phyloP scores from a whole-genome alignment of 768 basidiomycete species.

The Sporobolomyces phaffii region DNA sequence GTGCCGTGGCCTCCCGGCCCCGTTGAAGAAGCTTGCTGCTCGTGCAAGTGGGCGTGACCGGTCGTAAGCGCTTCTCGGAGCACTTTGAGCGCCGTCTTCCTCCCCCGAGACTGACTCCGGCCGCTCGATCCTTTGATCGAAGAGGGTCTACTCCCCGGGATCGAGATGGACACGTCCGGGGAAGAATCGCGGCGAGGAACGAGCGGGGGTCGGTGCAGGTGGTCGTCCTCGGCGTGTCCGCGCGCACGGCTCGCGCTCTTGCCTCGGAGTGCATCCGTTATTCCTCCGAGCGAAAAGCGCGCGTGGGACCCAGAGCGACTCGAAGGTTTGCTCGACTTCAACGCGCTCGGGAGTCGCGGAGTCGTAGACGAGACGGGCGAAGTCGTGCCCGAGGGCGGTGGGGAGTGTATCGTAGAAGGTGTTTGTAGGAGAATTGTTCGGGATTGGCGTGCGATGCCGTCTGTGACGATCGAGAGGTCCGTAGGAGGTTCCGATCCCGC shows the following conservation, averaged over 20 bases:
- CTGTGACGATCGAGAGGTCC: not conserved
- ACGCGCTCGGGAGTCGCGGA: conserved; percentile 5
- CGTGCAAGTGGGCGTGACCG: conserved; percentile 13
- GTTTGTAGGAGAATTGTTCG: not conserved
- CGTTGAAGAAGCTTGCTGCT: not conserved
- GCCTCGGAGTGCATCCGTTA: conserved; percentile 27
- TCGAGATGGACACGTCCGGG: not conserved
- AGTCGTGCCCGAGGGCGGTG: not conserved
- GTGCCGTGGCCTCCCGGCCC: not conserved
- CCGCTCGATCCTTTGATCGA: not conserved
- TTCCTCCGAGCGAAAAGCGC: conserved; percentile 21
- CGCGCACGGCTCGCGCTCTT: conserved; percentile 27
- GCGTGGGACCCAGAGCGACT: conserved; percentile 11
- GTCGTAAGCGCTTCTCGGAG: conserved; percentile 30
- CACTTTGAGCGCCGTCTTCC: conserved; percentile 36
- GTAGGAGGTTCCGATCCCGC: not conserved
- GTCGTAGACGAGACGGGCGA: not conserved
- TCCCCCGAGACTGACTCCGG: conserved; percentile 30
- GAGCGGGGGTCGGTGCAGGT: not conserved
- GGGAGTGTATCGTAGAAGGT: not conserved
- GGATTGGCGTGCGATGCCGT: conserved; percentile 4
- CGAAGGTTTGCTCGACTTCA: conserved; percentile 1
- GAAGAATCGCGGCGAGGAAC: not conserved
- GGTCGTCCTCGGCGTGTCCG: not conserved
- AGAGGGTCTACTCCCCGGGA: conserved; percentile 16